Evolutionary conservation across 257 asterid genomes (phyloP), one percentile per base, ranked within the genome.

Genomic region (Lantana camara): DNA sequence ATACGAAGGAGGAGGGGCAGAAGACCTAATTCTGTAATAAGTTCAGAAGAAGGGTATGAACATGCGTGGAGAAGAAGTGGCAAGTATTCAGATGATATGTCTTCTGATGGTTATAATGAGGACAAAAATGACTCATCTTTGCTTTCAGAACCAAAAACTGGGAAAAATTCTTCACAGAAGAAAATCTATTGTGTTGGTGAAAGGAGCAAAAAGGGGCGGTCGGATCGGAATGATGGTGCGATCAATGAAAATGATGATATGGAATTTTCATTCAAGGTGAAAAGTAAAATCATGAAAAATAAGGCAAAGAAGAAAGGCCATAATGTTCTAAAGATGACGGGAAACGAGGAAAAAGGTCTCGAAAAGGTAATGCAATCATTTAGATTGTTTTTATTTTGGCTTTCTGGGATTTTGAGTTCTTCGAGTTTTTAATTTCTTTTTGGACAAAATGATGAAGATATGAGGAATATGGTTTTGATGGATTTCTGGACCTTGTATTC

Each of bases 1-100:
- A 52, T 34, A 46, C 80, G 63, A 57, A 66, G 54, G 56, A 79
- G 72, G 52, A 73, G 72, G 76, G 77, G 76, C 54, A 74, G 78
- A 72, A 76, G 68, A 71, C 70, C 76, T 19, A 70, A 52, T 63
- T 71, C 81, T 67, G 49, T 65, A 35, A 21, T 68, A 34, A 79
- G 79, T 65, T 67, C 71, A 2, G 79, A 68, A 51, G 77, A 78
- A 60, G 75, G 73, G 7, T 54, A 64, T 53, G 67, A 71, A 50
- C 57, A 42, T 57, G 44, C 79, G 30, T 47, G 57, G 75, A 22
- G 23, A 10, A 60, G 3, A 9, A 73, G 73, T 37, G 60, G 66
- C 42, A 63, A 19, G 54, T 57, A 40, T 64, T 76, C 75, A 27
- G 54, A 27, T 63, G 80, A 76, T 67, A 58, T 57, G 49, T 76